Evolutionary conservation across 2,329 filamentous ascomycete genomes (phyloP).

Genomic region (Chalaropsis thielavioides): DNA sequence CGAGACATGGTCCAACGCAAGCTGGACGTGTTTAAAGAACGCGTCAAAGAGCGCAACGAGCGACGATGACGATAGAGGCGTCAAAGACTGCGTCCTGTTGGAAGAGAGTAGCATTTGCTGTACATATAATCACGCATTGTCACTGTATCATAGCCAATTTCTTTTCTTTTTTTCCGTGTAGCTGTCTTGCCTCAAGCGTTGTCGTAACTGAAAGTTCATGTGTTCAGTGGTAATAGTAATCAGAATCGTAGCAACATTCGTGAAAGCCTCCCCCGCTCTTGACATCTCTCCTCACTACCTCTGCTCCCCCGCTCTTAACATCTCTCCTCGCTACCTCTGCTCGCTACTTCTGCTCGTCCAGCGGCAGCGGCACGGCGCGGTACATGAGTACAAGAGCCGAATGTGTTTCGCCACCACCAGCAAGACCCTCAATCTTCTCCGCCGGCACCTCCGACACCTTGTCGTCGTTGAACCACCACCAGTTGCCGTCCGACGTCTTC

Average conservation of each 20-base stretch:
- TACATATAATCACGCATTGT: too few species aligned
- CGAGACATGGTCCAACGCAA: slow-evolving; percentile 30
- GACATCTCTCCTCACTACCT: neutral
- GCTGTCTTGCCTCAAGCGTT: too few species aligned
- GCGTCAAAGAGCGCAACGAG: slow-evolving; percentile 27
- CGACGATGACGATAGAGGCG: slow-evolving; percentile 18
- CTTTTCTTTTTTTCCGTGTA: too few species aligned
- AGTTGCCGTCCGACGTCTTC: slow-evolving; percentile 76
- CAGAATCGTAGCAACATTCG: neutral
- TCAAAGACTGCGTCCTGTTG: too few species aligned
- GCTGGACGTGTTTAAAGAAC: slow-evolving; percentile 28
- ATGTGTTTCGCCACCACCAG: slow-evolving; percentile 79
- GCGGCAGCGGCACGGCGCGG: slow-evolving; percentile 54
- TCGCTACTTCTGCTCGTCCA: slow-evolving; percentile 31
- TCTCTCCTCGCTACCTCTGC: slow-evolving; percentile 2
- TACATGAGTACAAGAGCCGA: slow-evolving; percentile 72
- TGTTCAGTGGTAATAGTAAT: slow-evolving; percentile 1
- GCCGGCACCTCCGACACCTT: slow-evolving; percentile 82
- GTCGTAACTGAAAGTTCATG: neutral
- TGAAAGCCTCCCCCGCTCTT: neutral
- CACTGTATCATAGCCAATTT: too few species aligned
- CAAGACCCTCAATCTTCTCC: slow-evolving; percentile 80
- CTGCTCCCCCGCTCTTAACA: neutral
- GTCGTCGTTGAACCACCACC: slow-evolving; percentile 99
- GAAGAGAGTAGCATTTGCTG: too few species aligned